phyloP scores from a whole-genome alignment of 441 rosid genomes.

The Pelargonium fulgidum region DNA sequence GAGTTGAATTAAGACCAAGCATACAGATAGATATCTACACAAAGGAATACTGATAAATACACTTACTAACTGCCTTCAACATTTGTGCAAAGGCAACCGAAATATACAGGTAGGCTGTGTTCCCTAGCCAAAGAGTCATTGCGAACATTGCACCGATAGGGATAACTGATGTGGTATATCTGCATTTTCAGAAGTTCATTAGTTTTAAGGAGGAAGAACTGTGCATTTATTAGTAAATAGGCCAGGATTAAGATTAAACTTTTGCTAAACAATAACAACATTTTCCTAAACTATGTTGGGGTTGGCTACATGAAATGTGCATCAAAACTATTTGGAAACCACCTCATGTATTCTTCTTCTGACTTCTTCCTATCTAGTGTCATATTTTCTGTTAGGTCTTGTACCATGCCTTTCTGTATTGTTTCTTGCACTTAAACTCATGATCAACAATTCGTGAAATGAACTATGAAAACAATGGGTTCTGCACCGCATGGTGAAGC shows the following conservation, averaged over 20 bases:
- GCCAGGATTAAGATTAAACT: neutral
- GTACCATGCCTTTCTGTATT: neutral
- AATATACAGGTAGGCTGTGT: constrained; percentile 89
- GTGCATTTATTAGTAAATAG: neutral
- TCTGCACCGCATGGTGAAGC: no score
- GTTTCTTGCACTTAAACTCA: neutral
- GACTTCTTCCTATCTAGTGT: neutral
- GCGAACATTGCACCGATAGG: constrained; percentile 96
- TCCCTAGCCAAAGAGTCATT: constrained; percentile 97
- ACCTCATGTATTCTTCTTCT: neutral
- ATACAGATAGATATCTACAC: neutral
- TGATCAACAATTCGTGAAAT: no score
- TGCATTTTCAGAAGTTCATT: constrained; percentile 32
- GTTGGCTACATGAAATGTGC: neutral
- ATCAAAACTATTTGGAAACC: neutral
- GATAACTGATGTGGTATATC: constrained; percentile 75
- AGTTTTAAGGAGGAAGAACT: constrained; percentile 16
- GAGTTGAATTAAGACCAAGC: neutral
- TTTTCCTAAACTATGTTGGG: neutral
- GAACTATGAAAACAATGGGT: neutral
- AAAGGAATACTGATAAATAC: neutral
- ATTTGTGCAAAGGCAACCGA: constrained; percentile 95
- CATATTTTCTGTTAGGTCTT: neutral
- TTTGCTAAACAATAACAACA: neutral
- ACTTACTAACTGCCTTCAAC: constrained; percentile 91